Conservation (phyloP, 2,329 filamentous ascomycete species). For the Lachnellula cervina region DNA sequence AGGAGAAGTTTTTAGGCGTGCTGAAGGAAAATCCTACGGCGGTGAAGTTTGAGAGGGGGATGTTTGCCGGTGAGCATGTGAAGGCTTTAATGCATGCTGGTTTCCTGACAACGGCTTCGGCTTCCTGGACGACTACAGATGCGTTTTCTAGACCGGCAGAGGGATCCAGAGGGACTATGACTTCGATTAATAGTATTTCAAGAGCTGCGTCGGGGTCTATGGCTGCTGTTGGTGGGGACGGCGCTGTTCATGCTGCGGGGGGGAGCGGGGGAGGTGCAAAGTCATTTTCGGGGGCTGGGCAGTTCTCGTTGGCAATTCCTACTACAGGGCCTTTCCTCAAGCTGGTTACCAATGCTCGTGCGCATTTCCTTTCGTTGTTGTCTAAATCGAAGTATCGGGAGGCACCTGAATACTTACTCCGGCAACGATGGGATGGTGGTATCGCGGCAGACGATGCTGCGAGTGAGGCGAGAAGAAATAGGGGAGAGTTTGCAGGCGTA, state of each 20-base stretch:
- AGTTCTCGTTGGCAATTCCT: constrained; percentile 58
- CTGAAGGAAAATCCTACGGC: constrained; percentile 48
- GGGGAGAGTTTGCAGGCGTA: constrained; percentile 53
- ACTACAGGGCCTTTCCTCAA: constrained; percentile 64
- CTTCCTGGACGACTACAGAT: constrained; percentile 34
- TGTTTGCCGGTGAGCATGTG: constrained; percentile 43
- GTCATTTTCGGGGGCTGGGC: constrained; percentile 18
- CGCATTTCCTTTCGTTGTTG: constrained; percentile 57
- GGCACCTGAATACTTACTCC: constrained; percentile 55
- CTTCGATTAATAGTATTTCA: constrained; percentile 58
- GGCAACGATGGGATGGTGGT: constrained; percentile 68
- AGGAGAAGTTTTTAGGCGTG: constrained; percentile 46
- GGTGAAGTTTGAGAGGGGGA: constrained; percentile 35
- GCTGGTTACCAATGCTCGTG: constrained; percentile 55
- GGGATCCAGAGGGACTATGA: constrained; percentile 43
- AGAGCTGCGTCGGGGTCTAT: constrained; percentile 63
- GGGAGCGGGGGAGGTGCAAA: constrained; percentile 39
- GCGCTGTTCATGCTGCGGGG: constrained; percentile 59
- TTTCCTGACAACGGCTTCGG: constrained; percentile 54
- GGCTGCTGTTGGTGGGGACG: constrained; percentile 64
- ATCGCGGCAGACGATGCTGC: constrained; percentile 42
- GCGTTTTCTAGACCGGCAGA: constrained; percentile 39
- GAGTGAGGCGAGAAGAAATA: constrained; percentile 43
- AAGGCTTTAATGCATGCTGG: constrained; percentile 59
- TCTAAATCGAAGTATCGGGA: constrained; percentile 57